These are phyloP conservation scores for Oryza meyeriana DNA, from an alignment of 176 grass and related monocot genomes.

Conservation along the genomic window DNA sequence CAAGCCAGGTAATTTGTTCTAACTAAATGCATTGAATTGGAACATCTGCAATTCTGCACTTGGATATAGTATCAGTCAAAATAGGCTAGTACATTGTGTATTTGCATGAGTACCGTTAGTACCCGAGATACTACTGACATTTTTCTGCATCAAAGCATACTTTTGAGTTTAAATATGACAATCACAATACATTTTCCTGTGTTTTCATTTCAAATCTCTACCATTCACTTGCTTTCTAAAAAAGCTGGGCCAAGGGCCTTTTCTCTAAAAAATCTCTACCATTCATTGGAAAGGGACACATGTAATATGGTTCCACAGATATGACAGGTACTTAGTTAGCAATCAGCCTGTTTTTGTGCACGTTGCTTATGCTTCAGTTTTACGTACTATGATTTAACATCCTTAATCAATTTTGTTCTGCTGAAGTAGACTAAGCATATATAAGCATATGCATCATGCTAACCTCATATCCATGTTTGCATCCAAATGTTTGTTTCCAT, in stretches of 20 bases:
- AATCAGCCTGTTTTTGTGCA: background rate
- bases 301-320: background rate
- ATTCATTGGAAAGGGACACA: background rate
- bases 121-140: background rate
- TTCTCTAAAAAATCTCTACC: background rate
- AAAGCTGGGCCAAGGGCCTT: too few relatives aligned
- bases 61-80: constrained; percentile 8
- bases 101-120: background rate
- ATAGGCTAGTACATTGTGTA: background rate
- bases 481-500: background rate
- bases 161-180: background rate
- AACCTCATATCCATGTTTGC: background rate
- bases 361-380: background rate
- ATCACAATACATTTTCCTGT: background rate
- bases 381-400: constrained; percentile 16
- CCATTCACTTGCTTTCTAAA: too few relatives aligned
- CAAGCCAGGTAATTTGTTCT: constrained; percentile 51
- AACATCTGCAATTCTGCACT: background rate
- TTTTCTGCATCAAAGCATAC: background rate
- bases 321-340: background rate
- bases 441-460: background rate
- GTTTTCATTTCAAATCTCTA: background rate
- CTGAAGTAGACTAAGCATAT: constrained; percentile 1
- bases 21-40: constrained; percentile 1
- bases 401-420: background rate